Conservation (phyloP, 2,329 filamentous ascomycete genomes). For the Calonectria montana region DNA sequence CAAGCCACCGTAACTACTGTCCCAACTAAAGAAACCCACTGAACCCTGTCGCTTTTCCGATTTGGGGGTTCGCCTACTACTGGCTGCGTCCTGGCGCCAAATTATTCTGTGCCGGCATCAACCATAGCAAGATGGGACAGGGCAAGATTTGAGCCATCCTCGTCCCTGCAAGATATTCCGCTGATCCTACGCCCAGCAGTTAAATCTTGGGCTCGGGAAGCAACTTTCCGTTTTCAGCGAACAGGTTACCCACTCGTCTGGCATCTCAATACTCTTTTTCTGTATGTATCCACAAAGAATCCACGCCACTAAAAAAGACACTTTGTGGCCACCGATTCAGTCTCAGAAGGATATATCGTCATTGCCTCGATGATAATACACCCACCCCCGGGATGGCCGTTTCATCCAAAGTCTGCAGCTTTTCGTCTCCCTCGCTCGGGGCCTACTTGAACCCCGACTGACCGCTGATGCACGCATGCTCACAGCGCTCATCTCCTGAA, state of each 20-base stretch:
- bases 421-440: conserved; percentile 1
- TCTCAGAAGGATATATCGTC: conserved; percentile 24
- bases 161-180: conserved; percentile 3
- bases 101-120: background rate
- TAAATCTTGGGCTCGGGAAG: background rate
- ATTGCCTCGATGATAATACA: conserved; percentile 16
- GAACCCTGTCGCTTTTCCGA: background rate
- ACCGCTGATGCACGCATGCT: background rate
- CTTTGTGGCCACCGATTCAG: conserved; percentile 18
- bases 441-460: conserved; percentile 16
- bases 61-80: background rate
- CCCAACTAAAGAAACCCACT: background rate
- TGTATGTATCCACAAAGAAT: conserved; percentile 14
- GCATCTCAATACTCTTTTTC: conserved; percentile 4
- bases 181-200: background rate
- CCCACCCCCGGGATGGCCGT: conserved; percentile 19
- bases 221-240: background rate
- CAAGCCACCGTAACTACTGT: background rate
- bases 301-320: conserved; percentile 24
- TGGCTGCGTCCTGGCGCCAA: background rate
- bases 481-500: background rate
- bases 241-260: conserved; percentile 11
- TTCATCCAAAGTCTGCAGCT: conserved; percentile 22
- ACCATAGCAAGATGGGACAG: background rate
- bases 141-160: background rate